A percentile compares a stretch with the other conserved stretches of the same genome.
Evolutionary conservation across 1,284 basidiomycete genomes (phyloP).

Genomic region (Kwoniella shivajii): DNA sequence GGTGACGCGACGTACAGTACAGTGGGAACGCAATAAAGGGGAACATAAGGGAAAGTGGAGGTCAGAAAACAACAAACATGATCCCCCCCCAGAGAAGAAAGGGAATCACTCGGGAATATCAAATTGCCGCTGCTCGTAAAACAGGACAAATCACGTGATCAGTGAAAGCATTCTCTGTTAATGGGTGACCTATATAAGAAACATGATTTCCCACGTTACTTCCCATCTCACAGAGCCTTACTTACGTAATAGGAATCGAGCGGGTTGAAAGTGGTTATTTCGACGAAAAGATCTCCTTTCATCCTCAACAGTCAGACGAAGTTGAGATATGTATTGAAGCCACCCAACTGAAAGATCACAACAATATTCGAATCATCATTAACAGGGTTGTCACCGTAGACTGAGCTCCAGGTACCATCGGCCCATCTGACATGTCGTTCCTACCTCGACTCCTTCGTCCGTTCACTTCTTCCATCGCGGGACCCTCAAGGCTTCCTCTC

Average conservation of each 20-base stretch:
- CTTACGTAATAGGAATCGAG: too few species aligned
- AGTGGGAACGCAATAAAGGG: background rate
- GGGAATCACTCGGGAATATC: too few species aligned
- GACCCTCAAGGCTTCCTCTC: constrained; percentile 11
- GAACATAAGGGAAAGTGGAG: too few species aligned
- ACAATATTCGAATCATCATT: background rate
- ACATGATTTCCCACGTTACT: too few species aligned
- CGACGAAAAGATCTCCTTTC: background rate
- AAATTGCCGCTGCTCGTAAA: too few species aligned
- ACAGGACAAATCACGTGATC: too few species aligned
- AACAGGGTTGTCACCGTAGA: background rate
- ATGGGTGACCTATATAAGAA: too few species aligned
- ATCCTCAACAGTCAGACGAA: background rate
- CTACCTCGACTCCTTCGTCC: constrained; percentile 9
- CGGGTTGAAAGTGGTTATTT: background rate
- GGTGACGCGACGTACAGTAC: background rate
- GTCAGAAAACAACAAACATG: too few species aligned
- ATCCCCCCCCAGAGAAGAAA: too few species aligned
- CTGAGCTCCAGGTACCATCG: too few species aligned
- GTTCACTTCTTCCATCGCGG: background rate
- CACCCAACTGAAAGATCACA: background rate
- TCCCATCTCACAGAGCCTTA: too few species aligned
- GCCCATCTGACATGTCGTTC: constrained; percentile 10
- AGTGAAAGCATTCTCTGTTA: too few species aligned
- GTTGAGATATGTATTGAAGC: background rate